Conservation (phyloP, 2,329 filamentous ascomycete species). For the Hawksworthiomyces lignivorus region DNA sequence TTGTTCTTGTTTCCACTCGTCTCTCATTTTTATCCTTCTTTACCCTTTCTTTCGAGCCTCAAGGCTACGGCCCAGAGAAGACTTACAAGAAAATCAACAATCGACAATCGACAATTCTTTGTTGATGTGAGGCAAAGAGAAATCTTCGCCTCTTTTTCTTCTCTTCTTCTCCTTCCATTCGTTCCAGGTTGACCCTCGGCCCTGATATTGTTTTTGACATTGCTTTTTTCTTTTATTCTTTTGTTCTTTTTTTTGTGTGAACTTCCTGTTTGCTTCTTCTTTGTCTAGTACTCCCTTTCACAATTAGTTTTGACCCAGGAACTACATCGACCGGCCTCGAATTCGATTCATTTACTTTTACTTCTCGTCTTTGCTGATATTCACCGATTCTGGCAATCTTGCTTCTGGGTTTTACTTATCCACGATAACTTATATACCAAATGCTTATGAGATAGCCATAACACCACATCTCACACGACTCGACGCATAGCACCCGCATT, state of each 20-base stretch:
- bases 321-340: neutral
- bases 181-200: slow-evolving; percentile 14
- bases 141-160: neutral
- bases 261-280: neutral
- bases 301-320: neutral
- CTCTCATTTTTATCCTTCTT: neutral
- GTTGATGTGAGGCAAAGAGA: too few species aligned
- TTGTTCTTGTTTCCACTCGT: neutral
- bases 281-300: neutral
- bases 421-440: too few species aligned
- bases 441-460: too few species aligned
- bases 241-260: neutral
- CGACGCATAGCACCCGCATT: neutral
- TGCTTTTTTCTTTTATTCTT: neutral
- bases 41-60: slow-evolving; percentile 1
- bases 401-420: too few species aligned
- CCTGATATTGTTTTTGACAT: slow-evolving; percentile 1
- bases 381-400: too few species aligned
- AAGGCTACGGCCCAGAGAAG: too few species aligned
- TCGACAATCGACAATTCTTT: too few species aligned
- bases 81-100: too few species aligned
- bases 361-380: too few species aligned
- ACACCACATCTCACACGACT: too few species aligned
- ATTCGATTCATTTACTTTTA: neutral
- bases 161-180: slow-evolving; percentile 8